A percentile compares a stretch with the other conserved stretches of the same genome.
Conservation (phyloP, 345 rosid species). For the Lepidium aucheri region DNA sequence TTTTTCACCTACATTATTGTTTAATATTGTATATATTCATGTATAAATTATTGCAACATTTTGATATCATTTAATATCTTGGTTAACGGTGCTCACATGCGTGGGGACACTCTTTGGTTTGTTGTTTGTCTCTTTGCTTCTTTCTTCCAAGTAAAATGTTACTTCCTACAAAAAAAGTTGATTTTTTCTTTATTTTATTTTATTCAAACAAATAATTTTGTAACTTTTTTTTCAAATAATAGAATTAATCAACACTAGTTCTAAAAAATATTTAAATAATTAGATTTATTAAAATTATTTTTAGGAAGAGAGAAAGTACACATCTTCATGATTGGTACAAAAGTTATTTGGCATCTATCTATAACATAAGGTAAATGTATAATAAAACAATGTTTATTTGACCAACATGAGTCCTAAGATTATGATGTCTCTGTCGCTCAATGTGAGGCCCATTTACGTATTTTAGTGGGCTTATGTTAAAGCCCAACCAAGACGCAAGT, state of each 20-base stretch:
- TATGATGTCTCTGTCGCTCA: not conserved
- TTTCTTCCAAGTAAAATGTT: not conserved
- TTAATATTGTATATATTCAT: not conserved
- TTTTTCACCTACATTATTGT: not conserved
- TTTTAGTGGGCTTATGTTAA: not conserved
- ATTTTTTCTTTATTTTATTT: too few species aligned
- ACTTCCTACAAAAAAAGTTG: not conserved
- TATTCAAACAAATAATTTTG: too few species aligned
- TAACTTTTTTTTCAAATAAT: too few species aligned
- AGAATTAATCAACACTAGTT: too few species aligned
- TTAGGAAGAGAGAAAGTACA: too few species aligned
- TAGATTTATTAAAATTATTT: too few species aligned
- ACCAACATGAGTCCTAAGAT: too few species aligned
- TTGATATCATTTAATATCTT: not conserved
- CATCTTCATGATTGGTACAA: too few species aligned
- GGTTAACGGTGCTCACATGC: conserved; percentile 21
- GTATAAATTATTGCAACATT: not conserved
- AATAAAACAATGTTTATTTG: too few species aligned
- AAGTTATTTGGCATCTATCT: too few species aligned
- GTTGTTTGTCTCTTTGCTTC: conserved; percentile 3
- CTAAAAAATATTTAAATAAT: too few species aligned
- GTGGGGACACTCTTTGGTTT: conserved; percentile 12
- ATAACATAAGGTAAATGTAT: too few species aligned
- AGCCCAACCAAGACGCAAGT: not conserved
- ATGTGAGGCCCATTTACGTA: not conserved